Evolutionary conservation across 1,284 basidiomycete species (phyloP).

Genomic region (Cyathus pygmaeus): DNA sequence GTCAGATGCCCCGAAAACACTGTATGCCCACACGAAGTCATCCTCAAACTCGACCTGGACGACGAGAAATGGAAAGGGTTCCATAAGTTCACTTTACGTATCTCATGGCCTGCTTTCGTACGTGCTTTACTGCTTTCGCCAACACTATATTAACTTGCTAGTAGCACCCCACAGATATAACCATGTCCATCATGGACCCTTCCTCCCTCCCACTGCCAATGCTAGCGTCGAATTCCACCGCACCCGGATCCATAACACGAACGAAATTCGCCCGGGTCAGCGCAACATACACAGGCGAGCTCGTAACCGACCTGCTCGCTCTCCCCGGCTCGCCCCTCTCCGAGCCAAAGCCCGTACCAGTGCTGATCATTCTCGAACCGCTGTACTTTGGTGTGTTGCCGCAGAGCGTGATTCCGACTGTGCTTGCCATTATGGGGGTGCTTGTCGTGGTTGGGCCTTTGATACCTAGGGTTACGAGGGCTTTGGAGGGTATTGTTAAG

Average conservation of each 20-base stretch:
- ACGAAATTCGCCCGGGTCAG: too few species aligned
- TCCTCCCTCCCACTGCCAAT: slow-evolving; percentile 60
- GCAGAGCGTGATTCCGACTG: slow-evolving; percentile 58
- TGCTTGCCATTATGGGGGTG: slow-evolving; percentile 46
- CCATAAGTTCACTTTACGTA: slow-evolving; percentile 64
- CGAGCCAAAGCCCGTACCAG: slow-evolving; percentile 44
- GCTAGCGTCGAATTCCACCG: slow-evolving; percentile 32
- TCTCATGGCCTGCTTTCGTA: slow-evolving; percentile 76
- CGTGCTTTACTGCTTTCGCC: slow-evolving; percentile 32
- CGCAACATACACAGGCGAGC: too few species aligned
- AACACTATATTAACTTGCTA: slow-evolving; percentile 20
- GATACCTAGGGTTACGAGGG: slow-evolving; percentile 22
- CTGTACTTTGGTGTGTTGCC: slow-evolving; percentile 68
- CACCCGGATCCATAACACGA: too few species aligned
- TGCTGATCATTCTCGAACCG: slow-evolving; percentile 67
- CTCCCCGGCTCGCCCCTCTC: too few species aligned
- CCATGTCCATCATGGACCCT: slow-evolving; percentile 50
- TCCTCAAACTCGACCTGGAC: slow-evolving; percentile 66
- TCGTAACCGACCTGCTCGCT: too few species aligned
- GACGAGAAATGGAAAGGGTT: slow-evolving; percentile 54
- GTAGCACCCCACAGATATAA: slow-evolving; percentile 57
- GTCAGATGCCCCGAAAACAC: too few species aligned
- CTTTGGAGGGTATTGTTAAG: too few species aligned
- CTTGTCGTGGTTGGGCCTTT: slow-evolving; percentile 36
- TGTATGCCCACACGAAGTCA: slow-evolving; percentile 54